Conservation (phyloP, 495 filamentous ascomycete genomes). For the Hyphodiscus hymeniophilus region DNA sequence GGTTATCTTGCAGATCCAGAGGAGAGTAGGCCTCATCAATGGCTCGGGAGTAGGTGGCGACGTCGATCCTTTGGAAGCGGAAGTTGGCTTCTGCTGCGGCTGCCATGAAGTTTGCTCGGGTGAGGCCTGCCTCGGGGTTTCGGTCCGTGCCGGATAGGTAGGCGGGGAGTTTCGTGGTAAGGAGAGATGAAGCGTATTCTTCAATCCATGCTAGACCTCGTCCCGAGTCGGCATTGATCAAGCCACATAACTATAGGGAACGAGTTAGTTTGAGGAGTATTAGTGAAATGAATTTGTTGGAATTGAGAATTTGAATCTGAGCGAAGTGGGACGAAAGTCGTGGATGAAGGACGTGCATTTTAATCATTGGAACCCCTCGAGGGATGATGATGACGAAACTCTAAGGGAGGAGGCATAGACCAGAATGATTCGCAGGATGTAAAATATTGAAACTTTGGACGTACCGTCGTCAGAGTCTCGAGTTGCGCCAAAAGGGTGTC, state of each 20-base stretch:
- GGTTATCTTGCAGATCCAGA: slow-evolving; percentile 34
- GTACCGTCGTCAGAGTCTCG: slow-evolving; percentile 44
- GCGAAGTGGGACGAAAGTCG: no score
- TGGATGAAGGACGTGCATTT: no score
- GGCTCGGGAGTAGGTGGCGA: slow-evolving; percentile 41
- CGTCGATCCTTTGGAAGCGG: slow-evolving; percentile 36
- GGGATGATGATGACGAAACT: no score
- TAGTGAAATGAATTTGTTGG: no score
- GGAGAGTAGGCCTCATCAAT: slow-evolving; percentile 36
- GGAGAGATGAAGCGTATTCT: slow-evolving; percentile 38
- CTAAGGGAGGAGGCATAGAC: no score
- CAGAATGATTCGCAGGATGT: no score
- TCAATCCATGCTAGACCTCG: slow-evolving; percentile 41
- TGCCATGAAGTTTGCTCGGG: slow-evolving; percentile 43
- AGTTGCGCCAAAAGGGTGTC: slow-evolving; percentile 58
- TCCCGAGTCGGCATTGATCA: slow-evolving; percentile 28
- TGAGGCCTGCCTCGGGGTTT: slow-evolving; percentile 43
- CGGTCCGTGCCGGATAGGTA: slow-evolving; percentile 38
- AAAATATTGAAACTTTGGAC: no score
- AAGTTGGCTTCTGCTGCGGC: slow-evolving; percentile 49
- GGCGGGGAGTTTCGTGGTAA: slow-evolving; percentile 34
- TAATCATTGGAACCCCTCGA: no score
- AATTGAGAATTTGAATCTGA: no score
- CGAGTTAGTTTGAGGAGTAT: no score
- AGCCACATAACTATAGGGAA: slow-evolving; percentile 46